phyloP scores from a whole-genome alignment of 2,329 filamentous ascomycete genomes.

The Cladobotryum mycophilum region DNA sequence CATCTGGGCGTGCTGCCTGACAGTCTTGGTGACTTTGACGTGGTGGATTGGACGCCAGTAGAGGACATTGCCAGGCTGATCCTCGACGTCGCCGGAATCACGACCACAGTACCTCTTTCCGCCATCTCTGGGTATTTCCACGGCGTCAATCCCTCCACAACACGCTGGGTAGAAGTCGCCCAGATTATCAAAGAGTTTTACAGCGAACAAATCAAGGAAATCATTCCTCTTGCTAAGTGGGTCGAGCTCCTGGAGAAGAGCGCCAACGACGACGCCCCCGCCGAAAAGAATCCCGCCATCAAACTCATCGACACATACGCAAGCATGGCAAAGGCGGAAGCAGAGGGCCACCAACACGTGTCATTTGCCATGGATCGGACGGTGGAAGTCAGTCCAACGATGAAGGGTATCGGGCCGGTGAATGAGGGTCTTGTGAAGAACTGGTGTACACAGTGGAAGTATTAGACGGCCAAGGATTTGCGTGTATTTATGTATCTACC shows the following conservation, averaged over 20 bases:
- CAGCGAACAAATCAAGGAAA: conserved; percentile 28
- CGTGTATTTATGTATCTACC: too few relatives aligned
- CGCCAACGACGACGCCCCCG: conserved; percentile 18
- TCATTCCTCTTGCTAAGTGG: conserved; percentile 41
- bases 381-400: conserved; percentile 33
- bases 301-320: conserved; percentile 47
- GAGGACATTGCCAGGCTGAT: conserved; percentile 42
- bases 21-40: conserved; percentile 35
- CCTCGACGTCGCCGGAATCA: conserved; percentile 38
- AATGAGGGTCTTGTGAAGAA: conserved; percentile 38
- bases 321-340: conserved; percentile 10
- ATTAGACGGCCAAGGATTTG: not conserved
- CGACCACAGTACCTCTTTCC: conserved; percentile 11
- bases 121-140: conserved; percentile 39
- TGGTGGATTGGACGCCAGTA: conserved; percentile 50
- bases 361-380: conserved; percentile 37
- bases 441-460: conserved; percentile 42
- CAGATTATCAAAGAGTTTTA: conserved; percentile 36
- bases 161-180: conserved; percentile 36
- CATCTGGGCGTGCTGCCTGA: conserved; percentile 41
- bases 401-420: conserved; percentile 35
- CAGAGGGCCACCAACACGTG: conserved; percentile 18
- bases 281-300: conserved; percentile 41
- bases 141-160: conserved; percentile 39
- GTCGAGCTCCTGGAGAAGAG: conserved; percentile 37